Percentiles rank a stretch among this genome's conserved stretches.
Conservation (phyloP, 441 rosid species). For the Pelargonium australe region DNA sequence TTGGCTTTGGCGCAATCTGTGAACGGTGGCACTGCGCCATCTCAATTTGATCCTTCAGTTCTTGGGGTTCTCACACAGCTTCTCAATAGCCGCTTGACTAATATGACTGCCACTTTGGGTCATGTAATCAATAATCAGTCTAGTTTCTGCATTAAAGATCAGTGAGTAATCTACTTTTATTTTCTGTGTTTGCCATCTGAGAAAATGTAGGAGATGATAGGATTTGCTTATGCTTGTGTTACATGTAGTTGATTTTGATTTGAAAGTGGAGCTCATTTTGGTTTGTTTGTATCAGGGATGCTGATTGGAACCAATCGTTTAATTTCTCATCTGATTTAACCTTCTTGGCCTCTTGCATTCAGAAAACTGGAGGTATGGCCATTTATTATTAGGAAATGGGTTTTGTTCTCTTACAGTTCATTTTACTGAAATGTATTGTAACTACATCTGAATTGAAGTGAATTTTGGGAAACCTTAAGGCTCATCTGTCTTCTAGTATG, state of each 20-base stretch:
- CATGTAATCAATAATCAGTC: slow-evolving; percentile 41
- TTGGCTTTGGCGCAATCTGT: slow-evolving; percentile 22
- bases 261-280: slow-evolving; percentile 10
- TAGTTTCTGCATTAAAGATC: slow-evolving; percentile 68
- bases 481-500: too few relatives aligned
- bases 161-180: slow-evolving; percentile 36
- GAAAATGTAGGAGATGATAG: too few relatives aligned
- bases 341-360: slow-evolving; percentile 59
- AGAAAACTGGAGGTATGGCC: slow-evolving; percentile 48
- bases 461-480: too few relatives aligned
- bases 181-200: too few relatives aligned
- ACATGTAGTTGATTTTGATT: background rate
- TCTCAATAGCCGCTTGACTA: slow-evolving; percentile 46
- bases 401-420: too few relatives aligned
- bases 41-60: slow-evolving; percentile 39
- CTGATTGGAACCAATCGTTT: slow-evolving; percentile 83
- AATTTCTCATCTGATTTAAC: slow-evolving; percentile 68
- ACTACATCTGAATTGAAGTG: background rate
- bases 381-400: background rate
- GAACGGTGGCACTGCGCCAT: slow-evolving; percentile 31
- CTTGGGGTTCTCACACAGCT: slow-evolving; percentile 45
- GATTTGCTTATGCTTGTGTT: background rate
- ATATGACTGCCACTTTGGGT: slow-evolving; percentile 49
- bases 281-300: slow-evolving; percentile 50
- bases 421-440: too few relatives aligned